phyloP scores from a whole-genome alignment of 2,329 filamentous ascomycete species.

The Rugonectria rugulosa region DNA sequence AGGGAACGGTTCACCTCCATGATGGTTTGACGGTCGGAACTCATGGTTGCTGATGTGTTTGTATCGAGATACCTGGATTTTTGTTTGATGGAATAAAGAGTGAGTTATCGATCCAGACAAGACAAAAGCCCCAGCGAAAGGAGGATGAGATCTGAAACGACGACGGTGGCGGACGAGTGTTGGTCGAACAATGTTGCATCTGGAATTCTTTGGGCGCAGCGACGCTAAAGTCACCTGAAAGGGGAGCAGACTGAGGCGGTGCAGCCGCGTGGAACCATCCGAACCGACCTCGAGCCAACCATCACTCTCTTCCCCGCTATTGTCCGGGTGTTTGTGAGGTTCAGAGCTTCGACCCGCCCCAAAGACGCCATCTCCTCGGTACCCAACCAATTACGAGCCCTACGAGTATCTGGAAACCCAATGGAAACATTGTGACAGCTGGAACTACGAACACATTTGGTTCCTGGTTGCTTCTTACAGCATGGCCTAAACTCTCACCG shows the following conservation, averaged over 20 bases:
- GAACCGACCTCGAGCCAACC: no score
- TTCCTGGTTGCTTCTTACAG: no score
- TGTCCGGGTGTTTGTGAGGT: neutral
- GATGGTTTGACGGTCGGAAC: conserved; percentile 63
- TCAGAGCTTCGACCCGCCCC: conserved; percentile 24
- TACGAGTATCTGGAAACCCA: no score
- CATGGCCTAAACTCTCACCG: no score
- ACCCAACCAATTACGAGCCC: neutral
- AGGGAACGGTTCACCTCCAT: conserved; percentile 84
- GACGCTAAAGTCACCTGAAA: conserved; percentile 14
- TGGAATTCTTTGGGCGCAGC: neutral
- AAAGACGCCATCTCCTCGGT: conserved; percentile 19
- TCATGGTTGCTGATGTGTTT: conserved; percentile 46
- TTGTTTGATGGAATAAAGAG: neutral
- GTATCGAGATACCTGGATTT: neutral
- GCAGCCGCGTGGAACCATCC: conserved; percentile 26
- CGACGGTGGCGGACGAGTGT: neutral
- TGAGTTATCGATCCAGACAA: neutral
- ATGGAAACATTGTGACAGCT: no score
- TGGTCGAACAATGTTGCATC: neutral
- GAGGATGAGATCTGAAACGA: conserved; percentile 9
- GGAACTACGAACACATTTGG: no score
- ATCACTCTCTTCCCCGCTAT: neutral
- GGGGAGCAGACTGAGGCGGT: conserved; percentile 33
- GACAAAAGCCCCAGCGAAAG: neutral